Base-by-base conservation (phyloP, 1,284 basidiomycete genomes). In the Leccinum subrobustum region DNA sequence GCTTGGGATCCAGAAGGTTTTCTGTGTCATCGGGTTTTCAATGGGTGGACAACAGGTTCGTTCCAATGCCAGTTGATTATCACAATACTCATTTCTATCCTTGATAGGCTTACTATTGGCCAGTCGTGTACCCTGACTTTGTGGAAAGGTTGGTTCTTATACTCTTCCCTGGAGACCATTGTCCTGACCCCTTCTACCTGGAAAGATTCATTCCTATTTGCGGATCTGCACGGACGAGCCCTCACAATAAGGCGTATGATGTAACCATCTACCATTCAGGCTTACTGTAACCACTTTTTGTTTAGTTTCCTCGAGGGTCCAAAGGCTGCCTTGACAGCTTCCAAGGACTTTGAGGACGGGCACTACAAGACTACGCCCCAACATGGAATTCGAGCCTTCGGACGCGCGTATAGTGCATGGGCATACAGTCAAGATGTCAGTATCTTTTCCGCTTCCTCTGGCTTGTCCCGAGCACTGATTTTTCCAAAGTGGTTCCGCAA, bases 41-140 rank as follows among this genome's bases (percentile, higher is more conserved):
- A 86, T 87, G 85, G 84, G 85, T 47, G 85, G 77, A 1, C 84
- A 86, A 67, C 83, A 84, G 78, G 83, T 78, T 52, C 18, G 56
- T n/a, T 14, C 35, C 1, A 3, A 54, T 33, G 25, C 23, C 16
- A 20, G 11, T 23, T 5, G 4, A 14, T 23, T 3, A 8, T 20
- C 20, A 25, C 18, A 33, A 50, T 53, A 18, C 51, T 42, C 33
- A 52, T 25, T 50, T 31, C 11, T 31, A 23, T 54, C 25, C n/a
- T 37, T 53, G 7, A 27, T 35, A 86, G 81, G 82, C 85, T 5
- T 87, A 86, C 65, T 76, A 86, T 65, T 87, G 85, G 85, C 75
- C 84, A 2, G 79, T 83, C 9, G 72, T 85, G 70, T 86, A 82
- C 66, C 85, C 85, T 6, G 82, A 86, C 48, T 80, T 78, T 55